phyloP scores from a whole-genome alignment of 2,329 filamentous ascomycete species.

The Phialemonium atrogriseum region DNA sequence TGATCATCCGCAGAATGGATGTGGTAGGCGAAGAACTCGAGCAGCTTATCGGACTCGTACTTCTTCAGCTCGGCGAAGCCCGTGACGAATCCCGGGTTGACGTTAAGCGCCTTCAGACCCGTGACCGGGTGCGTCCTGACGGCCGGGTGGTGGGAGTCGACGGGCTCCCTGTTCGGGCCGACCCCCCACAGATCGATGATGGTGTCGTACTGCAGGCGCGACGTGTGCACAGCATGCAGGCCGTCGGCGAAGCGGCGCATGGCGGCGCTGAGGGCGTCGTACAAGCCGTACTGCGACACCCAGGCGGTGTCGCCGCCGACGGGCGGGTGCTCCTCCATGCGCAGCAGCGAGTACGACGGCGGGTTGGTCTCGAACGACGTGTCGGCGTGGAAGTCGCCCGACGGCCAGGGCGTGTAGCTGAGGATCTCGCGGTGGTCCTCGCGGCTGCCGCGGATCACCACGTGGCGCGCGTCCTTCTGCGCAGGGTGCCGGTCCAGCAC shows the following conservation, averaged over 20 bases:
- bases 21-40: conserved; percentile 36
- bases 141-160: conserved; percentile 39
- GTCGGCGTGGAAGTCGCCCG: conserved; percentile 39
- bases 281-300: conserved; percentile 37
- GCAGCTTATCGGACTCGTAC: conserved; percentile 34
- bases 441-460: conserved; percentile 34
- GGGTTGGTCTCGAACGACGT: conserved; percentile 43
- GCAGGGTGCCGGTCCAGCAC: conserved; percentile 36
- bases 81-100: conserved; percentile 37
- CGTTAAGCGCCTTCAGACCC: conserved; percentile 33
- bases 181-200: conserved; percentile 35
- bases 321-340: conserved; percentile 40
- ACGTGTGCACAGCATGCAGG: conserved; percentile 36
- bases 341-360: conserved; percentile 39
- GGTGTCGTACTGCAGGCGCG: conserved; percentile 36
- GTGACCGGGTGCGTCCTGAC: conserved; percentile 41
- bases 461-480: conserved; percentile 32
- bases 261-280: conserved; percentile 33
- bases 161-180: conserved; percentile 31
- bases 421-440: conserved; percentile 35
- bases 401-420: conserved; percentile 38
- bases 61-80: conserved; percentile 41
- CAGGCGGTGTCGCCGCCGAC: conserved; percentile 39
- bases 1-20: conserved; percentile 42
- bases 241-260: conserved; percentile 33